A percentile compares a stretch with the other conserved stretches of the same genome.
phyloP scores from a whole-genome alignment of 73 alveolate species.

The Paraurostyla sp. region DNA sequence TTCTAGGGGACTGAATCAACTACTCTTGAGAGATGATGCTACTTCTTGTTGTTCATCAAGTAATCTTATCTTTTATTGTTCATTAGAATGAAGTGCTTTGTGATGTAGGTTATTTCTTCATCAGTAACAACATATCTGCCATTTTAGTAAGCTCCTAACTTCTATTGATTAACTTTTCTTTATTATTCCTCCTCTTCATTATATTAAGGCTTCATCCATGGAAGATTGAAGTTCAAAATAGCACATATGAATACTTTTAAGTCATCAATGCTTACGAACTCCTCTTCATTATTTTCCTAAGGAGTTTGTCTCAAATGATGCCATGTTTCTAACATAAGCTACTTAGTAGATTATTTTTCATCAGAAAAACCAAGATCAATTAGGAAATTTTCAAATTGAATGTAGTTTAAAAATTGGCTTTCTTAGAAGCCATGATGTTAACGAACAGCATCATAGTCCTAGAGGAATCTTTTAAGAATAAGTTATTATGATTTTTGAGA shows the following conservation, averaged over 20 bases:
- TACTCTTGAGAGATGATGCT: not conserved
- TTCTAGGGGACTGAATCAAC: not conserved
- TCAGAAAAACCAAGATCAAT: conserved; percentile 1
- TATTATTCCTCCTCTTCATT: not conserved
- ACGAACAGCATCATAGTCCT: not conserved
- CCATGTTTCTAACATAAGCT: not conserved
- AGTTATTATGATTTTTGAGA: not conserved
- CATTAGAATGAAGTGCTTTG: not conserved
- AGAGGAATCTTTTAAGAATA: not conserved
- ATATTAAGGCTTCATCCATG: conserved; percentile 20
- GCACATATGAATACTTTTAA: conserved; percentile 54
- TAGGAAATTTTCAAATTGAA: not conserved
- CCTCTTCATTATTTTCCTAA: not conserved
- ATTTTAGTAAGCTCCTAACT: not conserved
- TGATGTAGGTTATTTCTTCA: not conserved
- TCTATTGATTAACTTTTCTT: not conserved
- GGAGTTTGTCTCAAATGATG: not conserved
- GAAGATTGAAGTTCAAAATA: conserved; percentile 29
- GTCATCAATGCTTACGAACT: not conserved
- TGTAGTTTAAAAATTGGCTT: not conserved
- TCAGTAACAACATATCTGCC: conserved; percentile 43
- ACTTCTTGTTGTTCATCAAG: conserved; percentile 1
- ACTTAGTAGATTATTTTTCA: not conserved
- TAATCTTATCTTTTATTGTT: not conserved
- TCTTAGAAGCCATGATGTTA: not conserved